Conservation (phyloP, 306 rosid genomes). For the Mimosa bimucronata region DNA sequence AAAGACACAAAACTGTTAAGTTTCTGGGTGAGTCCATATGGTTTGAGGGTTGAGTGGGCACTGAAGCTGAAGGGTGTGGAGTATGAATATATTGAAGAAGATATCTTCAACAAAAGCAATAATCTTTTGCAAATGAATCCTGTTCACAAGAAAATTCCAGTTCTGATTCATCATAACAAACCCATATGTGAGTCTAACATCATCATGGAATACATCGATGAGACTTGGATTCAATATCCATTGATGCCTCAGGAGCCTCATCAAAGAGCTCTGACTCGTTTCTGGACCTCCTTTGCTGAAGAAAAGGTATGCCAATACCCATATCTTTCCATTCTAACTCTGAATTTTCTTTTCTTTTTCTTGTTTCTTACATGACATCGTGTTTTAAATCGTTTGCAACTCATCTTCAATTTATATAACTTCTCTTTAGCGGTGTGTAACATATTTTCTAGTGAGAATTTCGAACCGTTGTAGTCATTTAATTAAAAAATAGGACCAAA, state of each 20-base stretch:
- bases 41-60: constrained; percentile 1
- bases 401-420: not conserved
- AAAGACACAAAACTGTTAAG: not conserved
- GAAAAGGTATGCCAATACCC: not conserved
- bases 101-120: not conserved
- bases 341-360: not conserved
- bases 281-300: not conserved
- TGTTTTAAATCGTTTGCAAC: not conserved
- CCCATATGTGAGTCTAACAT: not conserved
- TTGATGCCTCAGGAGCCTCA: constrained; percentile 4
- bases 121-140: not conserved
- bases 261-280: not conserved
- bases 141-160: not conserved
- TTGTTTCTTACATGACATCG: not conserved
- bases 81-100: constrained; percentile 3
- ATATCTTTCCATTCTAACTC: not conserved
- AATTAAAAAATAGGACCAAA: no score
- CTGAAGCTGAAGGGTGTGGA: constrained; percentile 1
- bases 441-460: no score
- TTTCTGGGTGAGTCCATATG: constrained; percentile 3
- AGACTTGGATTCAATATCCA: not conserved
- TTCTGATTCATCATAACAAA: not conserved
- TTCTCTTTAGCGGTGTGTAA: no score
- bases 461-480: not conserved
- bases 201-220: not conserved